Base-by-base conservation (phyloP, 345 rosid genomes). In the Chamaenerion angustifolium region DNA sequence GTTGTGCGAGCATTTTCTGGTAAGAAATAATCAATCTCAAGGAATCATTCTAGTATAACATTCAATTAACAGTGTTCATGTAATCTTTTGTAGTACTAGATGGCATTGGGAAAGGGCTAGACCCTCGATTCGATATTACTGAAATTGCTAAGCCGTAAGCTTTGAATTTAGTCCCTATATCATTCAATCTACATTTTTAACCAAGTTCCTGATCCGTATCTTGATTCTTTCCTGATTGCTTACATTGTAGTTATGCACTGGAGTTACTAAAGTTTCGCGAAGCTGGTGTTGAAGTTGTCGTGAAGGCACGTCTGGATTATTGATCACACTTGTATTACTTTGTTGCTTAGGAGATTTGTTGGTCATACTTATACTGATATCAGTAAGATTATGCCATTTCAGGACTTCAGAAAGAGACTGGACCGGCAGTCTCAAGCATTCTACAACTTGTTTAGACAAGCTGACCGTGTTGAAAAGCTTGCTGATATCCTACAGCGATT, bases 1-100 rank as follows among this genome's bases (percentile, higher is more conserved):
- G 96, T 92, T 60, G 98, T 92, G 54, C 78, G 98, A 80, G 87
- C 98, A 58, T 92, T 92, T 80, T 86, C 98, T 73, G 96, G 98
- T 90, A 62, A 55, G 37, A 12, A 51, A 16, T 15, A 13, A 52
- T 31, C 8, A 31, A 31, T 31, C 8, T 31, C 37, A 31, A 31
- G 37, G 37, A 8, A 31, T 31, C 37, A 5, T 3, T 31, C 5
- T 31, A 31, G 8, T 31, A 31, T 3, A 31, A 7, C 37, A 31
- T 31, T 31, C 10, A 31, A 31, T 31, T 31, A 31, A 31, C 37
- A 31, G 37, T 31, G 37, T 56, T 6, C 19, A 17, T 50, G 25
- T 52, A 15, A 55, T 44, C 48, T 52, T 60, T 54, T 76, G 73
- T 75, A 90, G 98, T 86, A 35, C 60, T 86, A 73, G 96, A 90